These are phyloP conservation scores for Zelopaecilomyces penicillatus DNA, from an alignment of 2,329 filamentous ascomycete genomes.

Conservation along the genomic window DNA sequence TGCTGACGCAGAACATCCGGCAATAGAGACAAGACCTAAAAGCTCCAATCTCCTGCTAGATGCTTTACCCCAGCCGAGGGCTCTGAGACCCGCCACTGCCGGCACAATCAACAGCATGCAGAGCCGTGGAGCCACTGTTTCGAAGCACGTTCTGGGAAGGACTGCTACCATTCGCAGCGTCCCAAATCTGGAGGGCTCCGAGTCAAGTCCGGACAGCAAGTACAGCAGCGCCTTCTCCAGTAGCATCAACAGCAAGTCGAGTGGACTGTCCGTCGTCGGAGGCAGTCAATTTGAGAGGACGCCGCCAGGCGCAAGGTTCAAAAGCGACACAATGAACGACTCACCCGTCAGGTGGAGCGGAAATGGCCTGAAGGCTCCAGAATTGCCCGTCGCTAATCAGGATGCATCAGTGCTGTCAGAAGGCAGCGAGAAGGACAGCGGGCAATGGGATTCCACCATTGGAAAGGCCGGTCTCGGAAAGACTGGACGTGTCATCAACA, in stretches of 20 bases:
- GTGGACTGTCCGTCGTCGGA: slow-evolving; percentile 35
- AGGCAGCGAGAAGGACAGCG: slow-evolving; percentile 25
- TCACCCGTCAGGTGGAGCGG: slow-evolving; percentile 24
- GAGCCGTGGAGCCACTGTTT: slow-evolving; percentile 20
- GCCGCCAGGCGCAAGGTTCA: slow-evolving; percentile 23
- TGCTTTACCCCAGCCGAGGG: slow-evolving; percentile 20
- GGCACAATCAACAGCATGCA: slow-evolving; percentile 34
- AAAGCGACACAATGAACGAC: slow-evolving; percentile 20
- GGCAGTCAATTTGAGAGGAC: slow-evolving; percentile 25
- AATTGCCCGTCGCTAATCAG: slow-evolving; percentile 18
- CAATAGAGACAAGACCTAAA: no score
- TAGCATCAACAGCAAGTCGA: slow-evolving; percentile 46
- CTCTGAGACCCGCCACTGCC: slow-evolving; percentile 30
- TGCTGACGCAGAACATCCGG: no score
- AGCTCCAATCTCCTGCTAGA: slow-evolving; percentile 17
- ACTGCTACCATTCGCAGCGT: slow-evolving; percentile 49
- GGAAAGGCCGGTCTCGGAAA: slow-evolving; percentile 65
- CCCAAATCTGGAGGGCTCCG: slow-evolving; percentile 43
- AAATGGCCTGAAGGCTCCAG: slow-evolving; percentile 23
- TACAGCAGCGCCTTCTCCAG: slow-evolving; percentile 49
- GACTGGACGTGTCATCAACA: slow-evolving; percentile 71
- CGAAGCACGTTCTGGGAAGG: slow-evolving; percentile 25
- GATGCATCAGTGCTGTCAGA: slow-evolving; percentile 21
- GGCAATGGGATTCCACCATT: slow-evolving; percentile 56
- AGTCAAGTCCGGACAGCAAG: slow-evolving; percentile 37